Conservation (phyloP, 1,284 basidiomycete genomes). For the Papiliotrema flavescens region DNA sequence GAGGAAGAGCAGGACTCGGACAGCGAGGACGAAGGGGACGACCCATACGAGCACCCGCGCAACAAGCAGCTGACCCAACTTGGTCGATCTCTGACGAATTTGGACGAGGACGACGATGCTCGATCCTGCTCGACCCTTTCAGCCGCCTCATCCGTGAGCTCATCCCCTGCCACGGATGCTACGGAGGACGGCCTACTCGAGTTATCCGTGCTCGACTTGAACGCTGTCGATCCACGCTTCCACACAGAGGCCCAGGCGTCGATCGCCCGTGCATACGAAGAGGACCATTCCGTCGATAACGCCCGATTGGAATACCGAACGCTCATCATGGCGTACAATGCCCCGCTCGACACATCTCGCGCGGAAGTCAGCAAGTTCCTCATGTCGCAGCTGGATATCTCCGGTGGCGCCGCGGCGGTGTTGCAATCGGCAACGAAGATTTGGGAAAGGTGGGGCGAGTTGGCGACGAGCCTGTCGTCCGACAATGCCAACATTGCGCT, state of each 20-base stretch:
- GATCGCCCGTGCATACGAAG: constrained; percentile 44
- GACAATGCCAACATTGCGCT: constrained; percentile 34
- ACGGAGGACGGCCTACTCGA: constrained; percentile 26
- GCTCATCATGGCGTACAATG: constrained; percentile 47
- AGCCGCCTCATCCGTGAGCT: constrained; percentile 38
- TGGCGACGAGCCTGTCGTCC: constrained; percentile 30
- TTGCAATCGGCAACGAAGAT: constrained; percentile 23
- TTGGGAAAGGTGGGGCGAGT: constrained; percentile 41
- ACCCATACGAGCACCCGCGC: constrained; percentile 48
- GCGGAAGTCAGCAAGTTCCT: constrained; percentile 45
- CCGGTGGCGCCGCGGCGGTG: constrained; percentile 23
- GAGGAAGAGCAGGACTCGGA: constrained; percentile 43
- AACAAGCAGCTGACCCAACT: constrained; percentile 47
- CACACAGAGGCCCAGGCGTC: constrained; percentile 38
- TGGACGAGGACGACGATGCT: constrained; percentile 21
- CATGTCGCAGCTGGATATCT: constrained; percentile 31
- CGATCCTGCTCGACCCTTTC: constrained; percentile 46
- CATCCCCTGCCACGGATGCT: constrained; percentile 24
- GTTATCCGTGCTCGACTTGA: constrained; percentile 22
- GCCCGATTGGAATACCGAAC: constrained; percentile 46
- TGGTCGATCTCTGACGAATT: constrained; percentile 39
- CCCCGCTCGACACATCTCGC: constrained; percentile 44
- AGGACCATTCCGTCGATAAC: constrained; percentile 44
- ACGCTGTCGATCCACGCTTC: constrained; percentile 36
- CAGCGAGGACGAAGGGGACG: constrained; percentile 41